phyloP scores from a whole-genome alignment of 2,329 filamentous ascomycete genomes.

The Trichoderma asperellum region DNA sequence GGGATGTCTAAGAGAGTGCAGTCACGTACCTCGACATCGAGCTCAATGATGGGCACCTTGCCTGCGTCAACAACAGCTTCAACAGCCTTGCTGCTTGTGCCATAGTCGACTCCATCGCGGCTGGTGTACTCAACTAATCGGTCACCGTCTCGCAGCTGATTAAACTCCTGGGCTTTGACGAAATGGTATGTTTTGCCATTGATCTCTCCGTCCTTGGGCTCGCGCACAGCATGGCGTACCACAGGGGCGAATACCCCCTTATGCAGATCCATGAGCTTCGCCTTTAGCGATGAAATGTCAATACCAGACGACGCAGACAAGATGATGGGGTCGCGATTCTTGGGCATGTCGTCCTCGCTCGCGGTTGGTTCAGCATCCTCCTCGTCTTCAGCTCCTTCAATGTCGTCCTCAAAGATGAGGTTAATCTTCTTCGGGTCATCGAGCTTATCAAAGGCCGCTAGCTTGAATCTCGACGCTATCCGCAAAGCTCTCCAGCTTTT shows the following conservation, averaged over 20 bases:
- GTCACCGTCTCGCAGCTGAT: slow-evolving; percentile 62
- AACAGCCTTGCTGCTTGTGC: slow-evolving; percentile 58
- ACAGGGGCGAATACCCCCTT: slow-evolving; percentile 67
- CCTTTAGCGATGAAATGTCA: slow-evolving; percentile 66
- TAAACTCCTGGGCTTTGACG: slow-evolving; percentile 59
- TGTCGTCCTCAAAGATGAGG: slow-evolving; percentile 57
- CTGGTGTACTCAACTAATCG: slow-evolving; percentile 61
- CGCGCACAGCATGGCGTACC: slow-evolving; percentile 58
- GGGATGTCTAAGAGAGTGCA: too few relatives aligned
- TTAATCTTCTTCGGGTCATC: slow-evolving; percentile 77
- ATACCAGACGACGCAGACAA: slow-evolving; percentile 66
- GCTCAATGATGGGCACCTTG: slow-evolving; percentile 63
- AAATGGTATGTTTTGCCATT: slow-evolving; percentile 59
- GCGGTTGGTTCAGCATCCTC: slow-evolving; percentile 43
- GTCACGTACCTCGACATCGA: slow-evolving; percentile 54
- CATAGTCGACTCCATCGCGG: slow-evolving; percentile 55
- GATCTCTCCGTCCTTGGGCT: slow-evolving; percentile 54
- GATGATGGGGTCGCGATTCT: slow-evolving; percentile 62
- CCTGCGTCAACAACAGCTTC: slow-evolving; percentile 56
- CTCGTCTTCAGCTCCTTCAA: slow-evolving; percentile 43
- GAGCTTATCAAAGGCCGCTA: slow-evolving; percentile 83
- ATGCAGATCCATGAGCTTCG: slow-evolving; percentile 65
- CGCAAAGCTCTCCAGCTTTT: slow-evolving; percentile 90
- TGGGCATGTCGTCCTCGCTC: slow-evolving; percentile 47
- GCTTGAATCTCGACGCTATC: slow-evolving; percentile 72